These are phyloP conservation scores for Coemansia sp. DNA, from an alignment of 192 early-diverging fungal genomes.

Conservation along the genomic window DNA sequence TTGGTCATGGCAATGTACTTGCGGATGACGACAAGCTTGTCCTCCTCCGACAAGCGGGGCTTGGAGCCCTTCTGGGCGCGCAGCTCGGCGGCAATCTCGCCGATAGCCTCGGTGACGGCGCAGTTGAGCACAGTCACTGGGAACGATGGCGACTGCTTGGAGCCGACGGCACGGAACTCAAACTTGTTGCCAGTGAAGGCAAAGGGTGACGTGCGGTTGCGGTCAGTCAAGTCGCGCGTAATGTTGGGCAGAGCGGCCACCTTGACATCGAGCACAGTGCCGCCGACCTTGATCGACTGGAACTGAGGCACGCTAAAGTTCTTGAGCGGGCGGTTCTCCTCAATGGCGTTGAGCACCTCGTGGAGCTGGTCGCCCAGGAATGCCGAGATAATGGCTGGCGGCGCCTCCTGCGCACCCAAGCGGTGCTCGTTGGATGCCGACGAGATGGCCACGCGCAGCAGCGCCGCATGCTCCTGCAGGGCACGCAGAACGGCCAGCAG, in stretches of 20 bases:
- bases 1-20: constrained; percentile 68
- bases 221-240: constrained; percentile 95
- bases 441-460: constrained; percentile 89
- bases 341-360: constrained; percentile 92
- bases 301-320: constrained; percentile 88
- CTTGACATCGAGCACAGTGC: constrained; percentile 94
- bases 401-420: constrained; percentile 97
- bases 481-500: constrained; percentile 89
- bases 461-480: constrained; percentile 87
- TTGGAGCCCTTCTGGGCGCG: constrained; percentile 77
- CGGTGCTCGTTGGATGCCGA: constrained; percentile 98
- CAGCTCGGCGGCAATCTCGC: constrained; percentile 71
- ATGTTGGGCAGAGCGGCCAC: constrained; percentile 90
- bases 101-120: constrained; percentile 82
- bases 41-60: constrained; percentile 75
- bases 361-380: constrained; percentile 97
- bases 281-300: constrained; percentile 90
- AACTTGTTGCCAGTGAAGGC: constrained; percentile 99
- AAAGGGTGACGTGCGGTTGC: constrained; percentile 99
- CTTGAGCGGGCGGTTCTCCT: constrained; percentile 83
- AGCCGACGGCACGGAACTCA: constrained; percentile 99
- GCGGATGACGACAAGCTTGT: constrained; percentile 87
- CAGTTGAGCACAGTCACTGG: constrained; percentile 92
- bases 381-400: constrained; percentile 95
- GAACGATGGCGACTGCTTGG: constrained; percentile 97